Conservation (phyloP, 208 protist genomes). For the Trypanosoma boissoni region DNA sequence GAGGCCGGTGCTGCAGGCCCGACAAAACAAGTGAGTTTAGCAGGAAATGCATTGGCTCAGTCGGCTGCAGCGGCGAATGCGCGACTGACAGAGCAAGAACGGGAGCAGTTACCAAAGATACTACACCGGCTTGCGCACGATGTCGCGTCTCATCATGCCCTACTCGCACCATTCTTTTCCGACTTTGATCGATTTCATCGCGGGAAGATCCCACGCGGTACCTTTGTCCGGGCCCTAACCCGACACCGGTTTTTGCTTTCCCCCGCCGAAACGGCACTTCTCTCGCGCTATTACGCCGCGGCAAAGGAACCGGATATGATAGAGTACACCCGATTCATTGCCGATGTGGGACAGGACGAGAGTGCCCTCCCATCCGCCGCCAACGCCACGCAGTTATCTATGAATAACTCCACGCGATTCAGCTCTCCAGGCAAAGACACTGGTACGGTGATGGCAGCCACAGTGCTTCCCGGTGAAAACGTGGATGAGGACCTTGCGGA, state of each 20-base stretch:
- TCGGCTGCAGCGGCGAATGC: background rate
- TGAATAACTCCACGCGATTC: no score
- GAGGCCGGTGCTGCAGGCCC: no score
- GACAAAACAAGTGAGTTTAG: no score
- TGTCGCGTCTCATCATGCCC: conserved; percentile 53
- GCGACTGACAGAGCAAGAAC: conserved; percentile 22
- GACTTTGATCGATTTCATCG: conserved; percentile 81
- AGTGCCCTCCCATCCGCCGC: conserved; percentile 2
- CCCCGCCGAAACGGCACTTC: conserved; percentile 31
- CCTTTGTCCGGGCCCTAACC: conserved; percentile 65
- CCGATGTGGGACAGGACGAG: conserved; percentile 56
- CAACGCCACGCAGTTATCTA: no score
- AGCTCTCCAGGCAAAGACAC: no score
- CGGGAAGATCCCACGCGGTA: conserved; percentile 54
- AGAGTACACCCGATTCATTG: conserved; percentile 70
- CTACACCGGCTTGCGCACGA: conserved; percentile 54
- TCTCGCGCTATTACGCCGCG: conserved; percentile 49
- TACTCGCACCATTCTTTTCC: conserved; percentile 81
- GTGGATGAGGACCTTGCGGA: conserved; percentile 39
- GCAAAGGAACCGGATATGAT: conserved; percentile 38
- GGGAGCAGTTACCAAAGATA: conserved; percentile 24
- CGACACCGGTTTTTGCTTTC: conserved; percentile 63
- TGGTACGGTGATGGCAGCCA: background rate
- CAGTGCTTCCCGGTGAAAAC: background rate
- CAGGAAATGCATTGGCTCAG: background rate